Conservation (phyloP, 2,329 filamentous ascomycete genomes). For the Sporothrix brasiliensis region DNA sequence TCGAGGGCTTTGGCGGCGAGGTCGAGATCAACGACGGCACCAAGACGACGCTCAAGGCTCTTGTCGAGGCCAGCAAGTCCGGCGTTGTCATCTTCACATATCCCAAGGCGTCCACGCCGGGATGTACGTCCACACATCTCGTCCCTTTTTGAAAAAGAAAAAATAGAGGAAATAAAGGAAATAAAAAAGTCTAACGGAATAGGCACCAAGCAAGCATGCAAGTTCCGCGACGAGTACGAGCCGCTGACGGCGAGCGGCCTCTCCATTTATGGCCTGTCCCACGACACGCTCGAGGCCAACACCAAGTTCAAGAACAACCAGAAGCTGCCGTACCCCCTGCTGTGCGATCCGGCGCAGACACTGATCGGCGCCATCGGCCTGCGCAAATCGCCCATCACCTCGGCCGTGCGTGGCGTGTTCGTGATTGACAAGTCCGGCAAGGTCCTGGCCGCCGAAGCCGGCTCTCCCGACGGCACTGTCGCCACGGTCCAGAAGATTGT, state of each 20-base stretch:
- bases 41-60: conserved; percentile 75
- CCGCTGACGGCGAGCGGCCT: conserved; percentile 77
- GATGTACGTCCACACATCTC: conserved; percentile 61
- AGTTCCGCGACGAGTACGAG: conserved; percentile 85
- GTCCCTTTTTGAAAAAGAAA: no score
- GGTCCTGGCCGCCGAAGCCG: conserved; percentile 68
- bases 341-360: conserved; percentile 76
- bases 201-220: conserved; percentile 92
- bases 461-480: conserved; percentile 76
- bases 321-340: conserved; percentile 80
- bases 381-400: conserved; percentile 74
- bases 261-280: conserved; percentile 85
- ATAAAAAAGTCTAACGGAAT: background rate
- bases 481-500: conserved; percentile 75
- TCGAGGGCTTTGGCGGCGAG: conserved; percentile 67
- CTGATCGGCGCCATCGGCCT: conserved; percentile 87
- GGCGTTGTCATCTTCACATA: conserved; percentile 95
- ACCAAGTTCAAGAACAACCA: conserved; percentile 91
- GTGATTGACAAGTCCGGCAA: conserved; percentile 81
- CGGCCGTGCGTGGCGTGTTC: conserved; percentile 85
- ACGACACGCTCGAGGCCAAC: conserved; percentile 87
- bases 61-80: conserved; percentile 79
- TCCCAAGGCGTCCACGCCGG: conserved; percentile 89
- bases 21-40: conserved; percentile 83
- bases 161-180: no score